Evolutionary conservation across 2,329 filamentous ascomycete species (phyloP), one percentile per base, ranked within the genome.

Genomic region (Scedosporium minutisporum): DNA sequence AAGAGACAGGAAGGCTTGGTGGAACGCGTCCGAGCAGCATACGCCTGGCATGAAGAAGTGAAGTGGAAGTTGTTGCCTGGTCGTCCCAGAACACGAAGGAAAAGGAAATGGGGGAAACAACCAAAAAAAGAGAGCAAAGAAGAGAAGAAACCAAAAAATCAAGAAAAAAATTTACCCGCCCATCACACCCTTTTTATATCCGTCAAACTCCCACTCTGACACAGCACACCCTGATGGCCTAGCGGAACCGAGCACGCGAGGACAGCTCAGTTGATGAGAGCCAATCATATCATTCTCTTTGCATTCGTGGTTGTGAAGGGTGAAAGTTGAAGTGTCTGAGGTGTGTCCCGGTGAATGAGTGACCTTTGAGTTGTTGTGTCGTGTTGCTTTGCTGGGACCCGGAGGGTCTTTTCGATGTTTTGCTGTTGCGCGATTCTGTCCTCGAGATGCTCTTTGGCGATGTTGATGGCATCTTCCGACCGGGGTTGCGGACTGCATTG

Each of bases 81-180:
- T 75, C 75, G 62, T 78, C 76, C 75, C 77, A 80, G 5, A 77
- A 73, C 10, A 77, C 75, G 2, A 77, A 78, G 2, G 74, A 77
- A 3, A 77, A 68, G 3, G 71, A 55, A 55, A 23, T 23, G 51
- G 51, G 51, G 51, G 23, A 55, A 55, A 55, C 18, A 55, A 23
- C 21, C 16, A 9, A 55, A 55, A 55, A 23, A 55, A 55, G 51
- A 55, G 51, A 55, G 21, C 51, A 55, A 55, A 55, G 51, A 55
- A 55, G 51, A 55, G 51, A 55, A 55, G 51, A 55, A 55, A 23
- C 44, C 44, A 23, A 55, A 53, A 55, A 27, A 55, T 23, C 51
- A 27, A 55, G 23, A 55, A 55, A 55, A 55, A 27, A 55, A 23
- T 55, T 55, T 55, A 55, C 51, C 51, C 23, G 51, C 51, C 51